These are phyloP conservation scores for Saccharomyces hybrid DNA, from an alignment of 1,139 yeast species.

Conservation along the genomic window DNA sequence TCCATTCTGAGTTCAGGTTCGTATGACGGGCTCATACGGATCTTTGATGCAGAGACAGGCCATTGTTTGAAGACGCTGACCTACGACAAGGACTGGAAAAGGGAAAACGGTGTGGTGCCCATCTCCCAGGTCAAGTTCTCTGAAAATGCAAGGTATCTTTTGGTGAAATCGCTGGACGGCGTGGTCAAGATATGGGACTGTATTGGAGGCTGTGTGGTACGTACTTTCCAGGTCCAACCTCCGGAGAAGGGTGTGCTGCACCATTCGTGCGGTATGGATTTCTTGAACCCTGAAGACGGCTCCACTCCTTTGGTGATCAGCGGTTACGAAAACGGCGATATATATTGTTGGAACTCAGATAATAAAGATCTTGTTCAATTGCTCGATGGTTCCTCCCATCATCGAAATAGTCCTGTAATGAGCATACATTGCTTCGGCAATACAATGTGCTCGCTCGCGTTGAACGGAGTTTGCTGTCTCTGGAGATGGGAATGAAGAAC, in stretches of 20 bases:
- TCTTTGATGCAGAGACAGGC: slow-evolving; percentile 83
- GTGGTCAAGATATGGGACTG: slow-evolving; percentile 74
- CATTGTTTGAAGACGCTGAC: slow-evolving; percentile 88
- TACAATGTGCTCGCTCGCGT: slow-evolving; percentile 39
- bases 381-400: slow-evolving; percentile 24
- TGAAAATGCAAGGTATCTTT: slow-evolving; percentile 73
- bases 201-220: slow-evolving; percentile 66
- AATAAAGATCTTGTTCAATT: slow-evolving; percentile 27
- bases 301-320: slow-evolving; percentile 37
- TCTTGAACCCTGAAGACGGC: slow-evolving; percentile 31
- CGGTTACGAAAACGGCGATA: slow-evolving; percentile 56
- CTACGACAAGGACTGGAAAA: slow-evolving; percentile 52
- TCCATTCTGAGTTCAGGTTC: slow-evolving; percentile 81
- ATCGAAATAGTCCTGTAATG: slow-evolving; percentile 38
- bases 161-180: slow-evolving; percentile 80
- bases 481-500: slow-evolving; percentile 19
- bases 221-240: slow-evolving; percentile 45
- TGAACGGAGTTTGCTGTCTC: slow-evolving; percentile 34
- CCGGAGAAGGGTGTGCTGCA: slow-evolving; percentile 12
- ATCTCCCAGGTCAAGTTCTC: slow-evolving; percentile 66
- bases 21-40: slow-evolving; percentile 78
- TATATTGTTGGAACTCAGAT: slow-evolving; percentile 72
- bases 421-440: slow-evolving; percentile 39
- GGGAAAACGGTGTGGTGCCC: slow-evolving; percentile 59
- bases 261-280: slow-evolving; percentile 41